phyloP scores from a whole-genome alignment of 2,329 filamentous ascomycete species.

The Fusarium sp. region DNA sequence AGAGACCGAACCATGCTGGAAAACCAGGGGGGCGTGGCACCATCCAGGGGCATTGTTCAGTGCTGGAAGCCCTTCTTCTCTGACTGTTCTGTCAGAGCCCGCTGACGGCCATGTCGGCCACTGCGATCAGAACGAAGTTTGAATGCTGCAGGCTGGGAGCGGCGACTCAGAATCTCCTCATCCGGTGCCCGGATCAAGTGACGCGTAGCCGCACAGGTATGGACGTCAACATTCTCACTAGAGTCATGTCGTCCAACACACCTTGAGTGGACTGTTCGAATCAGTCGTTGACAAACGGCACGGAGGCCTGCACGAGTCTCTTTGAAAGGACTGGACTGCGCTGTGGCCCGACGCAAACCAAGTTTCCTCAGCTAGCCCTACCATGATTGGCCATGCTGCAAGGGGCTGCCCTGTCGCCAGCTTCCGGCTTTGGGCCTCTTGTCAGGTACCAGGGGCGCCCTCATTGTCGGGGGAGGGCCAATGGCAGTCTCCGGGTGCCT shows the following conservation, averaged over 20 bases:
- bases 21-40: conserved; percentile 37
- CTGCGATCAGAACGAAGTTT: not conserved
- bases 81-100: not conserved
- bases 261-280: conserved; percentile 16
- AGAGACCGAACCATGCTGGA: conserved; percentile 25
- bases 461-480: conserved; percentile 40
- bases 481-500: conserved; percentile 37
- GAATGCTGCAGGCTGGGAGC: not conserved
- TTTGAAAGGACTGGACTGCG: conserved; percentile 3
- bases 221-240: not conserved
- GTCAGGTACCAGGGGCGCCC: conserved; percentile 42
- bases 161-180: conserved; percentile 15
- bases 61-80: conserved; percentile 12
- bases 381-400: conserved; percentile 43
- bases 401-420: conserved; percentile 39
- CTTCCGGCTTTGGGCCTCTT: conserved; percentile 35
- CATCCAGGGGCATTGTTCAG: conserved; percentile 30
- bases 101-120: not conserved
- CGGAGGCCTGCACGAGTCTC: not conserved
- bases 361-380: conserved; percentile 22
- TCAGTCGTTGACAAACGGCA: not conserved
- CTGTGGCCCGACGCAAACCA: conserved; percentile 33
- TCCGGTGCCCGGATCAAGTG: not conserved
- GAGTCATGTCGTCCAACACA: conserved; percentile 14
- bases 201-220: not conserved